Conservation (phyloP, 306 rosid species). For the Quercus variabilis region DNA sequence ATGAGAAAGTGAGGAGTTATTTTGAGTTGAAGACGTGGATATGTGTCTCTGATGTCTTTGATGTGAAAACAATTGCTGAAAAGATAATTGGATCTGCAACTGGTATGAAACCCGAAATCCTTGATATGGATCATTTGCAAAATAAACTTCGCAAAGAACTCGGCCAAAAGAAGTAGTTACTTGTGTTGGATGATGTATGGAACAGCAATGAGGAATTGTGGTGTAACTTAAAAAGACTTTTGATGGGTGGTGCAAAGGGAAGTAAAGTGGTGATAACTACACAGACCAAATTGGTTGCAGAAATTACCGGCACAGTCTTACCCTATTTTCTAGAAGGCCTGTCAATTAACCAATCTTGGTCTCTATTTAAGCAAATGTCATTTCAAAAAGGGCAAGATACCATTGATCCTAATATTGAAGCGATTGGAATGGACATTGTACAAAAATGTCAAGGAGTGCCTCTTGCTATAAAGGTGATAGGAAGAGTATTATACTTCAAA, state of each 20-base stretch:
- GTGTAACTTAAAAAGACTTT: background rate
- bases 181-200: background rate
- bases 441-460: background rate
- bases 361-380: too few species aligned
- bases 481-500: background rate
- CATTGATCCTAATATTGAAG: background rate
- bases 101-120: background rate
- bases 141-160: background rate
- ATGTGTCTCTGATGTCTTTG: background rate
- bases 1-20: too few species aligned
- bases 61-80: background rate
- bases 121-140: too few species aligned
- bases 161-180: background rate
- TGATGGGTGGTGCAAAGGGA: background rate
- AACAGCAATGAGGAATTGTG: background rate
- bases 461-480: background rate
- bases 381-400: background rate
- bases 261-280: conserved; percentile 3
- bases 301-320: background rate
- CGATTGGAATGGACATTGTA: background rate
- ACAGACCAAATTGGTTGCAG: background rate
- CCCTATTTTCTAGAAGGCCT: background rate
- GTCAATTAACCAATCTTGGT: background rate
- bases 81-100: background rate
- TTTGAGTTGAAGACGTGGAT: too few species aligned